phyloP scores from a whole-genome alignment of 345 rosid species.

The Boechera stricta region DNA sequence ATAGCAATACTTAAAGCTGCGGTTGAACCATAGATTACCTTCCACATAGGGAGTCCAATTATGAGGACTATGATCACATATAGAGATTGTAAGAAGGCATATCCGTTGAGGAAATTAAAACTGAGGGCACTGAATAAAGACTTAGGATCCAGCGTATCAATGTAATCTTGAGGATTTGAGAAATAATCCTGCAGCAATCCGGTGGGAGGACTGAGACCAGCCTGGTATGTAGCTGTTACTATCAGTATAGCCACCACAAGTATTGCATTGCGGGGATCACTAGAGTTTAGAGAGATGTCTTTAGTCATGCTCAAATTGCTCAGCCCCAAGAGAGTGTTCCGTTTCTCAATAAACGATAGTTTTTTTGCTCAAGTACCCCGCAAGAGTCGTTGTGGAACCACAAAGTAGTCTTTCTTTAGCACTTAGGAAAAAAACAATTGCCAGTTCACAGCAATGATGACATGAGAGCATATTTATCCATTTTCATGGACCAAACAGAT shows the following conservation, averaged over 20 bases:
- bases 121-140: no score
- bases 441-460: neutral
- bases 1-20: constrained; percentile 14
- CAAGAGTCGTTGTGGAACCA: neutral
- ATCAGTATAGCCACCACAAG: constrained; percentile 51
- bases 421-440: neutral
- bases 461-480: neutral
- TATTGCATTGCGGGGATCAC: neutral
- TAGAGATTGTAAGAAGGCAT: constrained; percentile 34
- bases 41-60: constrained; percentile 35
- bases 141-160: constrained; percentile 15
- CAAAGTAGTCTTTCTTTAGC: constrained; percentile 27
- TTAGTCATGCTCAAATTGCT: neutral
- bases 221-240: constrained; percentile 50
- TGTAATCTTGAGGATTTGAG: neutral
- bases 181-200: constrained; percentile 42
- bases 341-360: constrained; percentile 15
- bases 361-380: constrained; percentile 20
- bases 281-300: neutral
- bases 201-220: constrained; percentile 44
- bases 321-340: constrained; percentile 21
- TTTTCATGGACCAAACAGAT: neutral
- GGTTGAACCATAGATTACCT: neutral
- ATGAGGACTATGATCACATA: constrained; percentile 36
- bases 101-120: constrained; percentile 11